A percentile compares a stretch with the other conserved stretches of the same genome.
These are phyloP conservation scores for Pulveroboletus sp. DNA, from an alignment of 768 basidiomycete genomes.

Conservation along the genomic window DNA sequence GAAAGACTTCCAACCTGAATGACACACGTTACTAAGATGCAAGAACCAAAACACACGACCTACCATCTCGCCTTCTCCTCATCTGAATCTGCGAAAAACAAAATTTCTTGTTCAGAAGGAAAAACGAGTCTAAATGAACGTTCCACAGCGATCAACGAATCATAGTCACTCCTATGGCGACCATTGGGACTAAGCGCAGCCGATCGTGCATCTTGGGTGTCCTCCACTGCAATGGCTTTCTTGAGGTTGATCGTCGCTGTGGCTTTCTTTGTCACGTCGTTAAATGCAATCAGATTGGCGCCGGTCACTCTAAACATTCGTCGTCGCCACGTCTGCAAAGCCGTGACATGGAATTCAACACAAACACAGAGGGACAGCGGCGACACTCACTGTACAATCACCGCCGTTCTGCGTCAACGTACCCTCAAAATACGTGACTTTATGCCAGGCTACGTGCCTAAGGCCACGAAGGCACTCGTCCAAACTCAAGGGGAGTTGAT, in stretches of 20 bases:
- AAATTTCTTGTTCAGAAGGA: constrained; percentile 68
- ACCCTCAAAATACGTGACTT: constrained; percentile 90
- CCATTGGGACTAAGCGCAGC: constrained; percentile 44
- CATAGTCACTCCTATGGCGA: constrained; percentile 49
- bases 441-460: constrained; percentile 89
- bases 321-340: constrained; percentile 68
- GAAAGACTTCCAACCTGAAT: constrained; percentile 77
- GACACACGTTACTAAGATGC: not conserved
- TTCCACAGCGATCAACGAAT: constrained; percentile 65
- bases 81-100: constrained; percentile 89
- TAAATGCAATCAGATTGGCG: constrained; percentile 82
- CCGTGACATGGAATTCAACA: not conserved
- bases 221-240: constrained; percentile 72
- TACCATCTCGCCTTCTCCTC: constrained; percentile 86
- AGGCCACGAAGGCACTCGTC: constrained; percentile 90
- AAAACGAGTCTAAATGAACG: constrained; percentile 85
- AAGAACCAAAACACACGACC: constrained; percentile 18
- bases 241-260: constrained; percentile 89
- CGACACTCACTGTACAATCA: constrained; percentile 72
- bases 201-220: constrained; percentile 60
- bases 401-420: constrained; percentile 90
- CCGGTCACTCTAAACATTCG: constrained; percentile 83
- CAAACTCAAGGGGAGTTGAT: constrained; percentile 83
- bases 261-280: constrained; percentile 87
- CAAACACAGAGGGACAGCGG: not conserved